These are phyloP conservation scores for Anastatica hierochuntica DNA, from an alignment of 345 rosid genomes.

Conservation along the genomic window DNA sequence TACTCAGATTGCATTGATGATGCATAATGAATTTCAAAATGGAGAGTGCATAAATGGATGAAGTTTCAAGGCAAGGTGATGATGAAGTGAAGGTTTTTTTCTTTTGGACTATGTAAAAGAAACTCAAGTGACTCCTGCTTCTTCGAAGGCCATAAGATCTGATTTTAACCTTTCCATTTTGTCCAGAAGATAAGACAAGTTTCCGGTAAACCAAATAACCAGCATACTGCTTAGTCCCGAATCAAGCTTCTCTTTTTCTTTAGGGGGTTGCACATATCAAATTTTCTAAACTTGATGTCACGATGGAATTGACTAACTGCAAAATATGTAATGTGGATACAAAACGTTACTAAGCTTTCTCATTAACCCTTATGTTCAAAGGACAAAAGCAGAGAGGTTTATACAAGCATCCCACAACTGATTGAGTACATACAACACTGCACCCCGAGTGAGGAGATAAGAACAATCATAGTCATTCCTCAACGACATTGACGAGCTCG, in stretches of 20 bases:
- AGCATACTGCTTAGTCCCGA: no score
- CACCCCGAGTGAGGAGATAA: no score
- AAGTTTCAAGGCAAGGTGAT: not conserved
- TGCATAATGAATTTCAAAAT: slow-evolving; percentile 5
- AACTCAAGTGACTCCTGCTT: slow-evolving; percentile 1
- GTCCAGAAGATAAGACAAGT: not conserved
- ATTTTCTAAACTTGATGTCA: no score
- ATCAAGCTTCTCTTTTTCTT: no score
- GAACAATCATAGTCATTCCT: slow-evolving; percentile 23
- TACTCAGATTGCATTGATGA: slow-evolving; percentile 21
- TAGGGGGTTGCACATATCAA: no score
- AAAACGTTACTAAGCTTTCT: not conserved
- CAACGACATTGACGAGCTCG: slow-evolving; percentile 39
- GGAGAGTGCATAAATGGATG: slow-evolving; percentile 3
- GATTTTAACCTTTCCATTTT: not conserved
- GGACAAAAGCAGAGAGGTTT: slow-evolving; percentile 2
- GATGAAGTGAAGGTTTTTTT: not conserved
- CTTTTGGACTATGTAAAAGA: not conserved
- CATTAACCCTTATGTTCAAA: not conserved
- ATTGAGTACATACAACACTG: slow-evolving; percentile 5
- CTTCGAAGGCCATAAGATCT: not conserved
- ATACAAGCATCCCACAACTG: slow-evolving; percentile 4
- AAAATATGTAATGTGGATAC: not conserved
- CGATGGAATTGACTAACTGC: not conserved
- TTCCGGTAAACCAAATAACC: no score